Percentiles rank a stretch among this genome's conserved stretches.
Conservation (phyloP, 441 rosid species). For the Omphalea diandra region DNA sequence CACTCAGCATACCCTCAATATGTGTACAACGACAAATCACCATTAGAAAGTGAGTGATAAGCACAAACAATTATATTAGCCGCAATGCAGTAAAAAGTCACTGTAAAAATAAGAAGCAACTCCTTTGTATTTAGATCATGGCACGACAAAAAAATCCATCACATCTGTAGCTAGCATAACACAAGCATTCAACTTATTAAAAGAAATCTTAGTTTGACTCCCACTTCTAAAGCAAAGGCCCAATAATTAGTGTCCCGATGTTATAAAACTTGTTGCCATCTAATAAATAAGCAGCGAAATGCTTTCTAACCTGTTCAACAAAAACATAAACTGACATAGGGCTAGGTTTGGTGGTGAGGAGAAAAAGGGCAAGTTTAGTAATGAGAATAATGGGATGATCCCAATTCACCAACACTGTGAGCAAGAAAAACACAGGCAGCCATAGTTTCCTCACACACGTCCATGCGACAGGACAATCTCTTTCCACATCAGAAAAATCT, state of each 20-base stretch:
- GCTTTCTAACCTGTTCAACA: slow-evolving; percentile 42
- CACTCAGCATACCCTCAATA: background rate
- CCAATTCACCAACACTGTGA: slow-evolving; percentile 42
- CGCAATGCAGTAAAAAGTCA: background rate
- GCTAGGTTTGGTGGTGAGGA: slow-evolving; percentile 47
- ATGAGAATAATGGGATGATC: slow-evolving; percentile 36
- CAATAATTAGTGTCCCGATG: background rate
- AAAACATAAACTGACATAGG: slow-evolving; percentile 53
- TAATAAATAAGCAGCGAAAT: background rate
- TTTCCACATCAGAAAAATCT: slow-evolving; percentile 20
- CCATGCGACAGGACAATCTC: slow-evolving; percentile 33
- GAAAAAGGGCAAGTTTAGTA: slow-evolving; percentile 36
- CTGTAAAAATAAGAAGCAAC: background rate
- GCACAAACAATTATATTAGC: background rate
- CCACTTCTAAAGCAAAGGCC: background rate
- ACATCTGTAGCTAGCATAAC: background rate
- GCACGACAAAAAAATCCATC: background rate
- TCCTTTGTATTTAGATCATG: slow-evolving; percentile 5
- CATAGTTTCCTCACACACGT: slow-evolving; percentile 40
- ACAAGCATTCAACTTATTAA: background rate
- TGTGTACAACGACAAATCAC: background rate
- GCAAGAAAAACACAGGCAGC: slow-evolving; percentile 42
- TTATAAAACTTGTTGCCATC: background rate
- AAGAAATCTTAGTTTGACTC: background rate
- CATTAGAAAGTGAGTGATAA: background rate